These are phyloP conservation scores for Theileria annulata DNA, from an alignment of 169 alveolate genomes.

Conservation along the genomic window DNA sequence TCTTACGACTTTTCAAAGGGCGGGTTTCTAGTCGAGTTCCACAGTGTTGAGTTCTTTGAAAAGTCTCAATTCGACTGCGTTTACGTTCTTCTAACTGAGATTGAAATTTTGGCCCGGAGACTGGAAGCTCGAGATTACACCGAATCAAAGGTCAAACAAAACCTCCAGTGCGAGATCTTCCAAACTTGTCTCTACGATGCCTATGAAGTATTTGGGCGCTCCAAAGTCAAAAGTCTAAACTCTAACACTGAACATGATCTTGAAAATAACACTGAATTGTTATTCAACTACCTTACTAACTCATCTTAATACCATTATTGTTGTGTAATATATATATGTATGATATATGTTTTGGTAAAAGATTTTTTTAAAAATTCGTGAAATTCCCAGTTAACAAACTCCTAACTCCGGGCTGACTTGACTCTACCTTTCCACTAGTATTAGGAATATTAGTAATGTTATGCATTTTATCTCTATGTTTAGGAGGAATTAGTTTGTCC, in stretches of 20 bases:
- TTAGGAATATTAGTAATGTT: background rate
- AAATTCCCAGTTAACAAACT: background rate
- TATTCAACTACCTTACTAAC: constrained; percentile 2
- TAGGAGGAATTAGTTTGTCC: constrained; percentile 66
- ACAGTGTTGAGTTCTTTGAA: constrained; percentile 61
- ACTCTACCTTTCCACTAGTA: constrained; percentile 1
- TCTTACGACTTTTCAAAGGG: constrained; percentile 35
- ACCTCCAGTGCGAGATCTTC: constrained; percentile 75
- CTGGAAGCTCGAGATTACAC: constrained; percentile 65
- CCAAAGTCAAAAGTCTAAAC: constrained; percentile 23
- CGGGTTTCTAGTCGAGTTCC: constrained; percentile 72
- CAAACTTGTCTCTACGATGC: constrained; percentile 70
- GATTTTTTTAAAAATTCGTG: background rate
- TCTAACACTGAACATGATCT: constrained; percentile 39
- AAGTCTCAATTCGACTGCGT: constrained; percentile 43
- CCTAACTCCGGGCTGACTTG: background rate
- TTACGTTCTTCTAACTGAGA: constrained; percentile 43
- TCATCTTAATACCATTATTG: background rate
- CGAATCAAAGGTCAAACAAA: constrained; percentile 61
- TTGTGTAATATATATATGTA: background rate
- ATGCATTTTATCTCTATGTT: constrained; percentile 9
- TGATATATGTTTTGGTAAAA: background rate
- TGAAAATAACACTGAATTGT: background rate
- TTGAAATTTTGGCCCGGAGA: constrained; percentile 49
- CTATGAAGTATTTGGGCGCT: constrained; percentile 33